Conservation (phyloP, 345 rosid species). For the Lepidium aucheri region DNA sequence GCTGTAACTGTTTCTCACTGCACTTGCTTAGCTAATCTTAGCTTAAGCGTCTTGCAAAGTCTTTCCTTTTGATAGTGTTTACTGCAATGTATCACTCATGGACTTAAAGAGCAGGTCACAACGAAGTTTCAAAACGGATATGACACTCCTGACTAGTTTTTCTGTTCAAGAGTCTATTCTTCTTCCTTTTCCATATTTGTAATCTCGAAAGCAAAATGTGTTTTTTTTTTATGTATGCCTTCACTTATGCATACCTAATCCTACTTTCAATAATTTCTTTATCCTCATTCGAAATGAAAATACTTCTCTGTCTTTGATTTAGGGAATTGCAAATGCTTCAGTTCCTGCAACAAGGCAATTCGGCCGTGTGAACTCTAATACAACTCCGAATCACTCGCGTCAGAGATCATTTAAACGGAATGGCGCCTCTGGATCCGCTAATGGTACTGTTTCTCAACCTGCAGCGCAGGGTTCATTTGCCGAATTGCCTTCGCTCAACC, state of each 20-base stretch:
- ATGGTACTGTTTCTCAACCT: slow-evolving; percentile 25
- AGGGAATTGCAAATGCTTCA: slow-evolving; percentile 24
- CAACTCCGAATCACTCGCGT: slow-evolving; percentile 13
- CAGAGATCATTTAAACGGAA: slow-evolving; percentile 29
- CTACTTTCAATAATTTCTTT: background rate
- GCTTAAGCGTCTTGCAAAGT: background rate
- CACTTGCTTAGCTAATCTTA: background rate
- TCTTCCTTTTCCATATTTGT: background rate
- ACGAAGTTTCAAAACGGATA: background rate
- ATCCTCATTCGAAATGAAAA: background rate
- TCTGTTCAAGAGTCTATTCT: background rate
- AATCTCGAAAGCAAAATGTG: background rate
- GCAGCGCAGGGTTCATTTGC: slow-evolving; percentile 5
- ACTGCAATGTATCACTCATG: background rate
- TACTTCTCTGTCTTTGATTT: background rate
- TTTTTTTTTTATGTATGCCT: background rate
- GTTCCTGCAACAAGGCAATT: slow-evolving; percentile 19
- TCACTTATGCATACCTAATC: background rate
- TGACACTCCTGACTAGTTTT: background rate
- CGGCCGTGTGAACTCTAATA: slow-evolving; percentile 4
- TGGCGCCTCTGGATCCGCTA: slow-evolving; percentile 13
- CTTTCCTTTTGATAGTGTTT: background rate
- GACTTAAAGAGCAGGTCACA: too few relatives aligned
- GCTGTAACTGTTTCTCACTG: background rate
- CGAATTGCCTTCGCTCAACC: slow-evolving; percentile 14